These are phyloP conservation scores for Cladosporium phlei DNA, from an alignment of 2,329 filamentous ascomycete species.

Conservation along the genomic window DNA sequence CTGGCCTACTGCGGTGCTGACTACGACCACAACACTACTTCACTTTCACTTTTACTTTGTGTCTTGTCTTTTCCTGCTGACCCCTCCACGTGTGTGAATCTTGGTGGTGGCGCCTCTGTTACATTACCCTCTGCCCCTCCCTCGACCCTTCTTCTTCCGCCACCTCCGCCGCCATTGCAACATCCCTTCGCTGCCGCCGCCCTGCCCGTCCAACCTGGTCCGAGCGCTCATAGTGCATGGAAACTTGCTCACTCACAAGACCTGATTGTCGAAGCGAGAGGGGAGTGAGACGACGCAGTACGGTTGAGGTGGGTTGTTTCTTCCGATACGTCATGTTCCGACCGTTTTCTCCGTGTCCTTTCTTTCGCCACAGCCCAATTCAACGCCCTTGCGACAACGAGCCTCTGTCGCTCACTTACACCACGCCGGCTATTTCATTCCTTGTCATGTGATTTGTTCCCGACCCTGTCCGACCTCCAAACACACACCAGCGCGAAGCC, in stretches of 20 bases:
- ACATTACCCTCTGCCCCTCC: background rate
- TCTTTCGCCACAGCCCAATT: conserved; percentile 13
- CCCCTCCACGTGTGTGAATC: background rate
- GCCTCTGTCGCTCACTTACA: background rate
- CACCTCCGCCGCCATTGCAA: conserved; percentile 2
- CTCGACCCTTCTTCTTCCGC: background rate
- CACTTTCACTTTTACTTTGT: no score
- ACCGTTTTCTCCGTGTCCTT: conserved; percentile 15
- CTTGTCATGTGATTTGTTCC: conserved; percentile 14
- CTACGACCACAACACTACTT: background rate
- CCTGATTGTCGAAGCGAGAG: conserved; percentile 2
- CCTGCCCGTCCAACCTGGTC: conserved; percentile 4
- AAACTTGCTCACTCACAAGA: conserved; percentile 23
- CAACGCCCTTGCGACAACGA: background rate
- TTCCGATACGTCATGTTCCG: conserved; percentile 16
- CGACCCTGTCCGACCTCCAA: background rate
- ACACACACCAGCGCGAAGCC: conserved; percentile 2
- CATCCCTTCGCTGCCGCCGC: background rate
- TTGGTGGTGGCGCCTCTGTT: background rate
- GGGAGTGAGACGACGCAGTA: conserved; percentile 3
- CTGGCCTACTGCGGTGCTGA: background rate
- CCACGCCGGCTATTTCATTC: background rate
- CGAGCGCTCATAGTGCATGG: conserved; percentile 14
- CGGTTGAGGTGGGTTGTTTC: conserved; percentile 18
- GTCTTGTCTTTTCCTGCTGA: no score